Conservation (phyloP, 2,329 filamentous ascomycete genomes). For the Proliferodiscus dingleyae region DNA sequence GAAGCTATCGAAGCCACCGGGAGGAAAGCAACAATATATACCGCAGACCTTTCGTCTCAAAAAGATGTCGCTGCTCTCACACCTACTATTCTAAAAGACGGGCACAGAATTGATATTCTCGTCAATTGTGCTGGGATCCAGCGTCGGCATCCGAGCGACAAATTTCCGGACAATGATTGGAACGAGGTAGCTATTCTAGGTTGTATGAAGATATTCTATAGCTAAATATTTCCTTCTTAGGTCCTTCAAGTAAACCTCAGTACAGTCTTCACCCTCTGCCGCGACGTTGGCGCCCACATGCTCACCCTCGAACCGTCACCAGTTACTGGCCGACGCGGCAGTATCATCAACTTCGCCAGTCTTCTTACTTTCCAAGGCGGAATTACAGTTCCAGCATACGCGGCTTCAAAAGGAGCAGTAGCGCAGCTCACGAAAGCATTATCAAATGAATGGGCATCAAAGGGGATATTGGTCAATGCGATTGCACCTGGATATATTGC, state of each 20-base stretch:
- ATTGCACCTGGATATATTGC: slow-evolving; percentile 87
- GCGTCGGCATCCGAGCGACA: slow-evolving; percentile 32
- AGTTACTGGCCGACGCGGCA: slow-evolving; percentile 69
- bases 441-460: slow-evolving; percentile 78
- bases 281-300: slow-evolving; percentile 77
- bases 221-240: slow-evolving; percentile 8
- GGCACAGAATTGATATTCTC: slow-evolving; percentile 39
- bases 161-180: slow-evolving; percentile 37
- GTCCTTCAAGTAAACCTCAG: slow-evolving; percentile 82
- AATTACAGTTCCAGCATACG: slow-evolving; percentile 82
- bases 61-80: slow-evolving; percentile 56
- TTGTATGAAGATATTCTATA: slow-evolving; percentile 44
- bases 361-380: slow-evolving; percentile 90
- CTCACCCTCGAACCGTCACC: slow-evolving; percentile 52
- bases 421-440: slow-evolving; percentile 63
- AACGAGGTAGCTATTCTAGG: slow-evolving; percentile 49
- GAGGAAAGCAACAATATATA: slow-evolving; percentile 63
- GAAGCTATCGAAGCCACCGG: slow-evolving; percentile 59
- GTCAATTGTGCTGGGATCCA: slow-evolving; percentile 42
- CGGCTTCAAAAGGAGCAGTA: slow-evolving; percentile 79
- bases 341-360: slow-evolving; percentile 80
- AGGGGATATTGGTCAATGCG: slow-evolving; percentile 79
- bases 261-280: slow-evolving; percentile 72
- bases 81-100: slow-evolving; percentile 52
- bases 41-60: slow-evolving; percentile 61